Evolutionary conservation across 1,139 yeast species (phyloP).

Genomic region (Scheffersomyces titani): DNA sequence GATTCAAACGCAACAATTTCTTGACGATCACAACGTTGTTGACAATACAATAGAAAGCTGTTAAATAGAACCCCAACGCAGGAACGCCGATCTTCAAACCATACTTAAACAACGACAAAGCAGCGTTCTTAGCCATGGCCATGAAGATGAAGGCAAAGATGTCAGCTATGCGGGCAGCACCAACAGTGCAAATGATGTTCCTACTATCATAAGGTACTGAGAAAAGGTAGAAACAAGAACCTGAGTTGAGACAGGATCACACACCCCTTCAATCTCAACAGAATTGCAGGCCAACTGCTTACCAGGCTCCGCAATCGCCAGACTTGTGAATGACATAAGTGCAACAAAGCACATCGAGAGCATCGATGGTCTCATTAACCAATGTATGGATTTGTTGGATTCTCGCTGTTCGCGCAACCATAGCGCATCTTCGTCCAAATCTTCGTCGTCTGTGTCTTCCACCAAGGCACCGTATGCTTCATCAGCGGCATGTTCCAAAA

Average conservation of each 20-base stretch:
- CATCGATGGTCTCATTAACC: slow-evolving; percentile 5
- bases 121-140: slow-evolving; percentile 7
- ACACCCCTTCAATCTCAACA: slow-evolving; percentile 2
- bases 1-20: not conserved
- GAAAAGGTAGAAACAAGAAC: slow-evolving; percentile 1
- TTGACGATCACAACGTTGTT: not conserved
- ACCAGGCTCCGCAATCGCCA: not conserved
- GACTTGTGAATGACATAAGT: not conserved
- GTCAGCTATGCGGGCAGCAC: slow-evolving; percentile 5
- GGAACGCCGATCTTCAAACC: not conserved
- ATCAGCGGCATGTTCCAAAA: not conserved
- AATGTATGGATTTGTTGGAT: not conserved
- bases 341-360: not conserved
- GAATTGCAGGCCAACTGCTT: slow-evolving; percentile 2
- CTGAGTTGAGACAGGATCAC: slow-evolving; percentile 3
- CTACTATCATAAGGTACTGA: not conserved
- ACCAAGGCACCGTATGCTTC: slow-evolving; percentile 2
- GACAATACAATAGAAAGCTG: not conserved
- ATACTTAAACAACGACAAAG: slow-evolving; percentile 12
- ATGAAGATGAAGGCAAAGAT: slow-evolving; percentile 2
- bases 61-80: not conserved
- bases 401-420: slow-evolving; percentile 1
- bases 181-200: slow-evolving; percentile 2
- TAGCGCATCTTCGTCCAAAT: slow-evolving; percentile 2
- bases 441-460: slow-evolving; percentile 4